A percentile compares a stretch with the other conserved stretches of the same genome.
Conservation (phyloP, 2,329 filamentous ascomycete species). For the Colletotrichum lentis region DNA sequence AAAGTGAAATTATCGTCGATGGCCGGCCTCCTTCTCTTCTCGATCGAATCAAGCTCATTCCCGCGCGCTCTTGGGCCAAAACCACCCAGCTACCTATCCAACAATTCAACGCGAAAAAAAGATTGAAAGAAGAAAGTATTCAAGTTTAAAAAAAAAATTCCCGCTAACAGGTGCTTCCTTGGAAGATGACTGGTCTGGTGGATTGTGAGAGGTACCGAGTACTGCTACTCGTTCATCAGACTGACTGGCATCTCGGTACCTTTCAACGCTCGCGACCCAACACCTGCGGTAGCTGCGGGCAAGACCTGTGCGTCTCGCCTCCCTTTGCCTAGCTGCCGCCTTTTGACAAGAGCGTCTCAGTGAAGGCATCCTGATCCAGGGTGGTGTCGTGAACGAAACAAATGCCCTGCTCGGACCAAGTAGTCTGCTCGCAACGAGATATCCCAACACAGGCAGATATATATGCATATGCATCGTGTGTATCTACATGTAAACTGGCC, state of each 20-base stretch:
- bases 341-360: not conserved
- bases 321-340: not conserved
- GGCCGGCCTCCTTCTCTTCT: not conserved
- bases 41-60: slow-evolving; percentile 10
- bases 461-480: no score
- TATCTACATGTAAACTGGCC: not conserved
- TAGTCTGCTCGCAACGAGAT: not conserved
- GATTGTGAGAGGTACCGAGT: slow-evolving; percentile 15
- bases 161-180: slow-evolving; percentile 28
- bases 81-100: not conserved
- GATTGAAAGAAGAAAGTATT: not conserved
- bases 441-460: not conserved
- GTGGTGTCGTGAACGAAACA: not conserved
- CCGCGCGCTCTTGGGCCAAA: not conserved
- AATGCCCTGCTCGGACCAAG: not conserved
- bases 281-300: not conserved
- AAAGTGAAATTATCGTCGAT: not conserved
- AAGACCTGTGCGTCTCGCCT: slow-evolving; percentile 3
- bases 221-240: not conserved
- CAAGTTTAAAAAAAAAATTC: not conserved
- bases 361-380: not conserved
- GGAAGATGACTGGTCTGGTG: slow-evolving; percentile 23
- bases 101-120: not conserved
- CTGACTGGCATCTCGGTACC: not conserved
- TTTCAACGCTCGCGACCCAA: not conserved